These are phyloP conservation scores for Diversispora eburnea DNA, from an alignment of 192 early-diverging fungal genomes.

Conservation along the genomic window DNA sequence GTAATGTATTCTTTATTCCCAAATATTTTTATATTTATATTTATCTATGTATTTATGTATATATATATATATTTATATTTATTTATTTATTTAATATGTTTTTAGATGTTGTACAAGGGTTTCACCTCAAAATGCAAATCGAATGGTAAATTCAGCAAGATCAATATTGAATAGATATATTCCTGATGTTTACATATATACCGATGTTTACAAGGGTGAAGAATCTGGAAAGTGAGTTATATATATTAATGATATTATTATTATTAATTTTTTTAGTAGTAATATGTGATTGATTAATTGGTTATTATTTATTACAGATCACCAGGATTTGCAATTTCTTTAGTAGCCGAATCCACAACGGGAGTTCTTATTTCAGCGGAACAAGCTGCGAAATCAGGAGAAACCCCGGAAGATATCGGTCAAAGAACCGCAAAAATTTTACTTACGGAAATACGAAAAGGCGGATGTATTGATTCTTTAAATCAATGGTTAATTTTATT, in stretches of 20 bases:
- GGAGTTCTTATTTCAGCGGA: constrained; percentile 83
- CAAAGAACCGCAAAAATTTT: constrained; percentile 69
- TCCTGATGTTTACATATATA: constrained; percentile 96
- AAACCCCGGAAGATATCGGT: constrained; percentile 92
- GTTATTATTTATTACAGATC: constrained; percentile 42
- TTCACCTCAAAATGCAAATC: constrained; percentile 92
- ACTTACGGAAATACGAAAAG: constrained; percentile 80
- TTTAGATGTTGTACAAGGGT: constrained; percentile 71
- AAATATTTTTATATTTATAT: neutral
- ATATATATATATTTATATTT: neutral
- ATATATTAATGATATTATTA: neutral
- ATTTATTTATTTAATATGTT: neutral
- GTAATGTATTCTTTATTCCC: constrained; percentile 44
- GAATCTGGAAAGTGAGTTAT: constrained; percentile 70
- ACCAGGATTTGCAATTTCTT: constrained; percentile 86
- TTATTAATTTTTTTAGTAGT: too few species aligned
- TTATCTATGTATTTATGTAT: neutral
- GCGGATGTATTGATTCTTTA: constrained; percentile 86
- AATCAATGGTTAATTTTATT: constrained; percentile 86
- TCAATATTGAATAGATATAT: constrained; percentile 87
- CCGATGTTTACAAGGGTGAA: constrained; percentile 95
- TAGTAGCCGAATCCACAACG: constrained; percentile 91
- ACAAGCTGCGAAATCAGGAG: constrained; percentile 69
- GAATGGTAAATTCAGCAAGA: constrained; percentile 84
- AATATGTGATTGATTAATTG: neutral